phyloP scores from a whole-genome alignment of 805 yeast genomes.

The Metschnikowia continentalis region DNA sequence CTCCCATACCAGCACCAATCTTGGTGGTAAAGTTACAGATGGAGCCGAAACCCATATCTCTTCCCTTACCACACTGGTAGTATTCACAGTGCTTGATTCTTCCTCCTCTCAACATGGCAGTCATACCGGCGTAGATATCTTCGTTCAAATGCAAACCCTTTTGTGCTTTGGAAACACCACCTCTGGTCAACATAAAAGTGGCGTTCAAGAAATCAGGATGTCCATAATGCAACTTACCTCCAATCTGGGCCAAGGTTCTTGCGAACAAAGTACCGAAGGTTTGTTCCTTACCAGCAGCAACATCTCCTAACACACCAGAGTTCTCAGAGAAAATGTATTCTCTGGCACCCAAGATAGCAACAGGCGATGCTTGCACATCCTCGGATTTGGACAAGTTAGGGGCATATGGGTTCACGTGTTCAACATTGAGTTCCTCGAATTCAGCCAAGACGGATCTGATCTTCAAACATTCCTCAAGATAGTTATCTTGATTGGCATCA shows the following conservation, averaged over 20 bases:
- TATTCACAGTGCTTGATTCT: slow-evolving; percentile 79
- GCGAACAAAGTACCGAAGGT: slow-evolving; percentile 84
- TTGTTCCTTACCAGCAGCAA: slow-evolving; percentile 86
- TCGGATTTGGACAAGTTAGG: slow-evolving; percentile 60
- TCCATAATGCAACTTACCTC: slow-evolving; percentile 82
- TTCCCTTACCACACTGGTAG: slow-evolving; percentile 81
- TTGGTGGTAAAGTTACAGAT: slow-evolving; percentile 78
- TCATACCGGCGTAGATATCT: slow-evolving; percentile 85
- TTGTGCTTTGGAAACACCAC: slow-evolving; percentile 84
- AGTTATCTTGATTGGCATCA: slow-evolving; percentile 83
- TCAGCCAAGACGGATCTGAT: slow-evolving; percentile 72
- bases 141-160: slow-evolving; percentile 79
- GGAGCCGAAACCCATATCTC: slow-evolving; percentile 82
- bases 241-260: slow-evolving; percentile 74
- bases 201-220: slow-evolving; percentile 81
- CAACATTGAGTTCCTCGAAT: slow-evolving; percentile 62
- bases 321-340: slow-evolving; percentile 83
- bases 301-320: slow-evolving; percentile 76
- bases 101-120: slow-evolving; percentile 75
- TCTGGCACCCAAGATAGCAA: slow-evolving; percentile 80
- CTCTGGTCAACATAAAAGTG: slow-evolving; percentile 76
- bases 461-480: slow-evolving; percentile 76
- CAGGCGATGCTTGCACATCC: slow-evolving; percentile 47
- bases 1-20: slow-evolving; percentile 91
- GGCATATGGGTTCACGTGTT: slow-evolving; percentile 71